phyloP scores from a whole-genome alignment of 352 stramenopile genomes.

The Discostella stelligera region DNA sequence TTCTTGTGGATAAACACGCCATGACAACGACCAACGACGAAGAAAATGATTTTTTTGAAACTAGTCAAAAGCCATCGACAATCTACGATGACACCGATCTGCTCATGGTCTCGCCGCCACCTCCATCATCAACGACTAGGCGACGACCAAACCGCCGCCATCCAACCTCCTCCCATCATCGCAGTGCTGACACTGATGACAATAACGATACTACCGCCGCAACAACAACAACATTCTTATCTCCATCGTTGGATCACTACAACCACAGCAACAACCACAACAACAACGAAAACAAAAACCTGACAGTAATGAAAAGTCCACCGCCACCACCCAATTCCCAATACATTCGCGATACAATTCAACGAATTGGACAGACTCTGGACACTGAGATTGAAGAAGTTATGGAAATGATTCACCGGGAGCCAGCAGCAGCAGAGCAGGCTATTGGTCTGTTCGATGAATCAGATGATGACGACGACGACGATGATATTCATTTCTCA shows the following conservation, averaged over 20 bases:
- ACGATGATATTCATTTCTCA: not conserved
- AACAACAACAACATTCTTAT: not conserved
- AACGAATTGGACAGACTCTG: conserved; percentile 5
- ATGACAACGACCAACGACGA: not conserved
- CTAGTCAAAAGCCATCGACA: not conserved
- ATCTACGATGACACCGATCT: conserved; percentile 12
- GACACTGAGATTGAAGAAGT: conserved; percentile 22
- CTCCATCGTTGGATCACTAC: no score
- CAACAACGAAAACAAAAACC: no score
- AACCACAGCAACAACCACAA: not conserved
- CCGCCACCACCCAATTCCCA: conserved; percentile 29
- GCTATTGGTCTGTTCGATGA: not conserved
- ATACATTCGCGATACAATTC: conserved; percentile 26
- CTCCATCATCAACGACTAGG: not conserved
- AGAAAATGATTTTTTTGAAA: not conserved
- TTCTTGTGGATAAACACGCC: not conserved
- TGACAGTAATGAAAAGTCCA: not conserved
- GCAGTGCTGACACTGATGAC: not conserved
- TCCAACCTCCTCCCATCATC: not conserved
- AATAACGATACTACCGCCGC: not conserved
- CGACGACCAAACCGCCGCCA: not conserved
- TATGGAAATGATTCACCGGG: not conserved
- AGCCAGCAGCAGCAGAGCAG: no score
- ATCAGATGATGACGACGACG: not conserved
- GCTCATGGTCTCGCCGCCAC: conserved; percentile 20